Conservation (phyloP, 768 basidiomycete genomes). For the Collybia sp. region DNA sequence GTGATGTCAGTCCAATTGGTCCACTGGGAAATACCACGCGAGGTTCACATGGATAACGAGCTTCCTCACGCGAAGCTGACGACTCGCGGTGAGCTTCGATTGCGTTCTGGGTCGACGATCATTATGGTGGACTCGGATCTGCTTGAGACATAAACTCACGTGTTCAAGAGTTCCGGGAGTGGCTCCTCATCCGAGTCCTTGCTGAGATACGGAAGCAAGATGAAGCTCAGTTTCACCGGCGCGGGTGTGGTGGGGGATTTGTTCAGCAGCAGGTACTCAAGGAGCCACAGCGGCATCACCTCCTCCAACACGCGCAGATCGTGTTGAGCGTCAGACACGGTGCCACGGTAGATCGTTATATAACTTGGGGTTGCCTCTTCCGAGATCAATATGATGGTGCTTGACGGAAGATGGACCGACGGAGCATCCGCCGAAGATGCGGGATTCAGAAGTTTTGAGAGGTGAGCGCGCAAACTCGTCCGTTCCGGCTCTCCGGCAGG, state of each 20-base stretch:
- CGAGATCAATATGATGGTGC: slow-evolving; percentile 69
- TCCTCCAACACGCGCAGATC: slow-evolving; percentile 57
- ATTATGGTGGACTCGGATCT: not conserved
- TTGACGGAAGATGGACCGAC: slow-evolving; percentile 47
- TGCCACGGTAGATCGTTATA: slow-evolving; percentile 73
- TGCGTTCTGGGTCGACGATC: slow-evolving; percentile 44
- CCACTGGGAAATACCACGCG: not conserved
- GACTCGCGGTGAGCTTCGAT: slow-evolving; percentile 84
- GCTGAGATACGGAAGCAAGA: slow-evolving; percentile 72
- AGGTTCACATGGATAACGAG: slow-evolving; percentile 71
- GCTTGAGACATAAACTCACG: slow-evolving; percentile 45
- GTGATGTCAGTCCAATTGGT: not conserved
- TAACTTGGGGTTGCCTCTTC: slow-evolving; percentile 78
- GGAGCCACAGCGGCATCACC: slow-evolving; percentile 81
- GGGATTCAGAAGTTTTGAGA: slow-evolving; percentile 55
- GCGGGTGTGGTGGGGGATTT: slow-evolving; percentile 46
- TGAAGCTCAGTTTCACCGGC: slow-evolving; percentile 79
- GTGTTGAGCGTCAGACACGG: slow-evolving; percentile 45
- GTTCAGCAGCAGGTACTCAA: slow-evolving; percentile 80
- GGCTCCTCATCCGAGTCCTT: slow-evolving; percentile 53
- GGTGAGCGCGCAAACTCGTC: slow-evolving; percentile 49
- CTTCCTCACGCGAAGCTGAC: slow-evolving; percentile 82
- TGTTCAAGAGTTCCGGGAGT: slow-evolving; percentile 80
- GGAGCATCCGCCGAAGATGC: slow-evolving; percentile 75
- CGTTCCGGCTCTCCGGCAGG: slow-evolving; percentile 26